Percentiles rank a stretch among this genome's conserved stretches.
Evolutionary conservation across 192 early-diverging fungal genomes (phyloP).

Genomic region (Irineochytrium annulatum): DNA sequence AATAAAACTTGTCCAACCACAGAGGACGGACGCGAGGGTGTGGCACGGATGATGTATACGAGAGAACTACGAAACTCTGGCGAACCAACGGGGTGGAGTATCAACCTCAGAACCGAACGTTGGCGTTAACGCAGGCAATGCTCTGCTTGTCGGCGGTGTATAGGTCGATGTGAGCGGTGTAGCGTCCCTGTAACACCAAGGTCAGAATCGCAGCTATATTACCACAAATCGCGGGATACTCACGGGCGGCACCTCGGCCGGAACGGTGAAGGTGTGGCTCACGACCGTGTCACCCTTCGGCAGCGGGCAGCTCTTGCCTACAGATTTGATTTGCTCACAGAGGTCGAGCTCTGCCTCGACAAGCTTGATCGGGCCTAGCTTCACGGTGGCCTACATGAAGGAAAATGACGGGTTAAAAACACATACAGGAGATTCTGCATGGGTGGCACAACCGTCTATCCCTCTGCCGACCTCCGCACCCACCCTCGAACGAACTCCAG

Average conservation of each 20-base stretch:
- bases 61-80: no score
- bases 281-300: neutral
- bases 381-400: neutral
- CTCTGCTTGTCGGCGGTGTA: neutral
- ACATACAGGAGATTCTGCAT: neutral
- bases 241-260: neutral
- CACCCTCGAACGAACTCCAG: neutral
- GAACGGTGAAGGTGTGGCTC: neutral
- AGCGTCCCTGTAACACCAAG: neutral
- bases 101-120: neutral
- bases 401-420: neutral
- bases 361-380: neutral
- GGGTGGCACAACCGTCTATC: neutral
- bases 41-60: no score
- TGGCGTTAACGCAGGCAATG: slow-evolving; percentile 1
- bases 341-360: neutral
- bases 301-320: neutral
- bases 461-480: neutral
- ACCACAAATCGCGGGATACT: neutral
- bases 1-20: no score
- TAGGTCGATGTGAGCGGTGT: neutral
- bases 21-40: no score
- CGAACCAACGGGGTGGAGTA: neutral
- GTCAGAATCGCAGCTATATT: neutral
- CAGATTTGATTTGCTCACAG: neutral